phyloP scores from a whole-genome alignment of 257 asterid species.

The Solanum etuberosum region DNA sequence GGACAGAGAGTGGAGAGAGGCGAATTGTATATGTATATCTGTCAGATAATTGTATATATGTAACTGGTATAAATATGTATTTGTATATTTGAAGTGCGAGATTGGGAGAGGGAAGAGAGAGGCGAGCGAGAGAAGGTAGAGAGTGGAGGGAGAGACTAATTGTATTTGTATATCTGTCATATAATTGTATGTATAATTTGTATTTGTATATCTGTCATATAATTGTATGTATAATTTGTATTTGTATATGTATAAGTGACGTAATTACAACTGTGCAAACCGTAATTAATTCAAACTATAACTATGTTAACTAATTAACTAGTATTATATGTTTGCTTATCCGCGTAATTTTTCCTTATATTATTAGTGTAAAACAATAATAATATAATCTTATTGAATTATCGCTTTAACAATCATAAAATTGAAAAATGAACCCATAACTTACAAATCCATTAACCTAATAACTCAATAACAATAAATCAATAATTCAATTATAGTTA shows the following conservation, averaged over 20 bases:
- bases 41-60: too few relatives aligned
- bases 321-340: too few relatives aligned
- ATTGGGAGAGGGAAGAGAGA: not conserved
- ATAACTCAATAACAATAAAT: too few relatives aligned
- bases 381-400: too few relatives aligned
- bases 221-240: too few relatives aligned
- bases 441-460: not conserved
- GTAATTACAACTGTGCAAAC: not conserved
- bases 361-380: rapidly evolving
- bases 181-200: too few relatives aligned
- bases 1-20: not conserved
- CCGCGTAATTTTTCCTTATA: rapidly evolving
- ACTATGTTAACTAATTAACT: rapidly evolving
- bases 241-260: not conserved
- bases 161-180: not conserved
- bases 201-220: too few relatives aligned
- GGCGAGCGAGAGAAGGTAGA: rapidly evolving
- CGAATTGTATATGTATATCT: too few relatives aligned
- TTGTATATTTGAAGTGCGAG: not conserved
- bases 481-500: not conserved
- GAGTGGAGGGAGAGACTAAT: not conserved
- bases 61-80: too few relatives aligned
- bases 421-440: not conserved
- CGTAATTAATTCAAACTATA: too few relatives aligned
- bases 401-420: not conserved